Conservation (phyloP, 768 basidiomycete genomes). For the Paxillus ammoniavirescens region DNA sequence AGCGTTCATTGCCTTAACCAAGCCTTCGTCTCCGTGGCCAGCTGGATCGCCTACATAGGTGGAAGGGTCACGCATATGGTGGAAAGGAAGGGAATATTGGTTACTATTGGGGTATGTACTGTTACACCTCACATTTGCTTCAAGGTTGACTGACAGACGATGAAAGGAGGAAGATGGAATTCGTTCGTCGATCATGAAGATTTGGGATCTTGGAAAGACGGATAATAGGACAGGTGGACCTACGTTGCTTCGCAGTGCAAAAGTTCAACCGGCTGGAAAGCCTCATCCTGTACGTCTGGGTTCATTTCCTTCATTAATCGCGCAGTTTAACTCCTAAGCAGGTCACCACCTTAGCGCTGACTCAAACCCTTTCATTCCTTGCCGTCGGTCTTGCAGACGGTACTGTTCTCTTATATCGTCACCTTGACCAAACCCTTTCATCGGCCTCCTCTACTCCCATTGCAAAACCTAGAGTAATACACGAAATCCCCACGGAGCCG, state of each 20-base stretch:
- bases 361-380: slow-evolving; percentile 75
- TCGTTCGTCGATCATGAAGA: slow-evolving; percentile 70
- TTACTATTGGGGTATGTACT: slow-evolving; percentile 82
- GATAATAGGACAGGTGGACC: slow-evolving; percentile 67
- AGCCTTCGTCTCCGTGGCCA: slow-evolving; percentile 65
- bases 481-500: slow-evolving; percentile 83
- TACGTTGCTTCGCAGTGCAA: slow-evolving; percentile 66
- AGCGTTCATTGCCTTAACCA: slow-evolving; percentile 73
- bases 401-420: slow-evolving; percentile 86
- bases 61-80: slow-evolving; percentile 87
- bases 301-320: background rate
- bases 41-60: slow-evolving; percentile 78
- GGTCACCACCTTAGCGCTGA: slow-evolving; percentile 80
- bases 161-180: slow-evolving; percentile 72
- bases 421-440: slow-evolving; percentile 86
- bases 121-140: background rate
- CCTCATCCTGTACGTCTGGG: slow-evolving; percentile 66
- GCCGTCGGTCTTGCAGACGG: slow-evolving; percentile 95
- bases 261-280: slow-evolving; percentile 71
- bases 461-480: slow-evolving; percentile 83
- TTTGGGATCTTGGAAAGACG: slow-evolving; percentile 80
- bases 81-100: slow-evolving; percentile 74
- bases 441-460: slow-evolving; percentile 64
- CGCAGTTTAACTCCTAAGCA: slow-evolving; percentile 23
- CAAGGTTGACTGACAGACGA: slow-evolving; percentile 8